Evolutionary conservation across 306 rosid species (phyloP), one percentile per base, ranked within the genome.

Genomic region (Vicia faba): DNA sequence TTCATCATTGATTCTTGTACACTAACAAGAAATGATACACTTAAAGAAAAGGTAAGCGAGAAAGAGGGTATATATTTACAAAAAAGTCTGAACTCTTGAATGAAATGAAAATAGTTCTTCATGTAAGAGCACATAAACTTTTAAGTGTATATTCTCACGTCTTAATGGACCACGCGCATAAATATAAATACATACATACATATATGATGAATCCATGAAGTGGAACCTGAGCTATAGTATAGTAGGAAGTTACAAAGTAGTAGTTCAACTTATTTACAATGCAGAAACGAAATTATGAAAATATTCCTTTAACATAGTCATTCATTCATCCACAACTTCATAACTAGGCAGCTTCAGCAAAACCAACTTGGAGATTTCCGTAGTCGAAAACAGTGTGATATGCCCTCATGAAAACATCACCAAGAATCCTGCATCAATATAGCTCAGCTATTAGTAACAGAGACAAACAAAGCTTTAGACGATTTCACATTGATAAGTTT

Each of bases 341-440:
- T 55, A n/a, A 54, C 66, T 78, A 86, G 25, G 71, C 87, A 68
- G 96, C 84, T 80, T 83, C 71, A 4, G 96, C 97, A 19, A 91
- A 88, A 50, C 95, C 96, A 20, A 91, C 36, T 70, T 39, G 78
- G 20, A 86, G 86, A 71, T 86, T 77, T 10, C 82, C 95, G 13
- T 79, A 88, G 80, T 91, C 95, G 23, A 91, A 91, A 53, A 91
- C 85, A 0, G 96, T 91, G 78, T 91, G 97, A 81, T 91, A 91
- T 3, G 53, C 82, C 60, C 96, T 88, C 96, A 86, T 86, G 69
- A 91, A 88, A 28, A 86, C 86, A 77, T 91, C 95, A 11, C 97
- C 97, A 70, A 88, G 91, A 80, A 91, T 86, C 97, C 97, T 91
- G 91, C 84, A 75, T 64, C 12, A n/a, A n/a, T n/a, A n/a, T n/a